phyloP scores from a whole-genome alignment of 805 yeast genomes.

The Nakazawaea wickerhamii region DNA sequence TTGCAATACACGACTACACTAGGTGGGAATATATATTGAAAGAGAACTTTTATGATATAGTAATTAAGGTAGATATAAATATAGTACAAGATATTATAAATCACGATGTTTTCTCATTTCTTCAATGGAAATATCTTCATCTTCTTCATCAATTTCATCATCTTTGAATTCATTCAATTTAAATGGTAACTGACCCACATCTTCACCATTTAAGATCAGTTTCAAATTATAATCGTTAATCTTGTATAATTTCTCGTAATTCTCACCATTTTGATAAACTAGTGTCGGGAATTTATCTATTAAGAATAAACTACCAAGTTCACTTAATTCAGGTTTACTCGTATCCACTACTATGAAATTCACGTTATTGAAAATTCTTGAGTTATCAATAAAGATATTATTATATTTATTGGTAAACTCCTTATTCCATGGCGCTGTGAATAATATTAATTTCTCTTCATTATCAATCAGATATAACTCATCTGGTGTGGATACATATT shows the following conservation, averaged over 20 bases:
- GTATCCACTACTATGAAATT: slow-evolving; percentile 30
- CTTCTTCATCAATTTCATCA: slow-evolving; percentile 9
- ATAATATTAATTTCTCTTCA: slow-evolving; percentile 25
- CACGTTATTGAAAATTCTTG: slow-evolving; percentile 19
- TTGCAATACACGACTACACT: too few species aligned
- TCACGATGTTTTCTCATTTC: slow-evolving; percentile 16
- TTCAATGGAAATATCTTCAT: slow-evolving; percentile 20
- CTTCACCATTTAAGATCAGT: slow-evolving; percentile 24
- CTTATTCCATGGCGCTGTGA: slow-evolving; percentile 32
- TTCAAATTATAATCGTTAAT: slow-evolving; percentile 23
- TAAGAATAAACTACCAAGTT: slow-evolving; percentile 23
- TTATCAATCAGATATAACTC: slow-evolving; percentile 16
- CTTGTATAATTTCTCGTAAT: slow-evolving; percentile 16
- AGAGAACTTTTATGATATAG: background rate
- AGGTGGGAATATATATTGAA: too few species aligned
- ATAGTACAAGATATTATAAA: slow-evolving; percentile 11
- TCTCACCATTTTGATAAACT: background rate
- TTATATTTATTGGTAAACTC: slow-evolving; percentile 26
- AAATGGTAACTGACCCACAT: slow-evolving; percentile 24
- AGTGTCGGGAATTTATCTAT: slow-evolving; percentile 15
- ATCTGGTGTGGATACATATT: slow-evolving; percentile 8
- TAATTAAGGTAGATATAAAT: background rate
- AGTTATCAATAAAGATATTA: slow-evolving; percentile 27
- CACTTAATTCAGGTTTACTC: slow-evolving; percentile 21
- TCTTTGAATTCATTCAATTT: slow-evolving; percentile 20